Evolutionary conservation across 805 yeast genomes (phyloP), one percentile per base, ranked within the genome.

Genomic region (Pichia paraexigua): DNA sequence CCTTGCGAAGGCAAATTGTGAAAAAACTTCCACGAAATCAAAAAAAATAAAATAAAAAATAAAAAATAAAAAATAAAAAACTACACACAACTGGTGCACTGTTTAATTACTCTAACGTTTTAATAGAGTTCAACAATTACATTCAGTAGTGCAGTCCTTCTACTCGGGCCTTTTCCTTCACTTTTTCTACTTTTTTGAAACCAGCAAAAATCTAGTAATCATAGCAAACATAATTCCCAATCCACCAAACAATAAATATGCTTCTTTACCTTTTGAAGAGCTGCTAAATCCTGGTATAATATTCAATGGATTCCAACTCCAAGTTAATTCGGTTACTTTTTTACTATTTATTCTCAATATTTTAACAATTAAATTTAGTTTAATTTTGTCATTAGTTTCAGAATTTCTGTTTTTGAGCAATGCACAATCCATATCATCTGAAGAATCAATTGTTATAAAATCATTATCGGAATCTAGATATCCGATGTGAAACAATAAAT

Each of bases 391-490:
- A 30, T 7, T 30, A 12, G 2, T n/a, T 5, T 30, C n/a, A 12
- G 17, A 4, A 18, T 54, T 47, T 25, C 48, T 49, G 17, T 50
- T 35, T 18, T 53, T 43, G 2, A 60, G 60, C 6, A 62, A 24
- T 11, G 62, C 63, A 44, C 57, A 55, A 37, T 62, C 61, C 47
- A 73, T 55, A 53, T 72, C 75, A 22, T 62, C 66, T 42, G 65
- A 69, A 46, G 63, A 66, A 10, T 60, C 64, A 12, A 73, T 59
- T 2, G 63, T 47, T 6, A 71, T 60, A 49, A 64, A 47, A 52
- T 73, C 75, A 2, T 63, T 64, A 27, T 70, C 76, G 32, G 69
- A 71, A 48, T 73, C 76, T 17, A 63, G 56, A 51, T 71, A 73
- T 32, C 71, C 64, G 12, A 73, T 48, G 21, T 69, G 69, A 50